Evolutionary conservation across 1,284 basidiomycete species (phyloP), one percentile per base, ranked within the genome.

Genomic region (Austropuccinia psidii): DNA sequence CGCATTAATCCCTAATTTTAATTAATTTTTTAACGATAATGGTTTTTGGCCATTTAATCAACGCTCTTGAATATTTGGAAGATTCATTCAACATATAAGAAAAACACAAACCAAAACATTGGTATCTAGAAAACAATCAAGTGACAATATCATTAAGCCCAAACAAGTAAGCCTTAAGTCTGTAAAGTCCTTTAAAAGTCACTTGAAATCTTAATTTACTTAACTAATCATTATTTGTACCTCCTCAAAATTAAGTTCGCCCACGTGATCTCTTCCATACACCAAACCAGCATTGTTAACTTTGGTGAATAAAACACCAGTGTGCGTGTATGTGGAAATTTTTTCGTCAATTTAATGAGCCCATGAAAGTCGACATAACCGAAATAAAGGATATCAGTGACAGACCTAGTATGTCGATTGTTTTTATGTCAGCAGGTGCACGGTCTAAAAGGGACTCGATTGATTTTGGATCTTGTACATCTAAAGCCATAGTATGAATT

Each of bases 321-420:
- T 8, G 6, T 50, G 21, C 21, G 1, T 29, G 15, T 13, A 39
- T 27, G 21, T 17, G n/a, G 24, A 33, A 69, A 68, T 50, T 31
- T 84, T 83, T 41, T 90, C 87, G n/a, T 81, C 82, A 77, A 86
- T n/a, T n/a, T n/a, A n/a, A n/a, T n/a, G n/a, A n/a, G n/a, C n/a
- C 83, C 49, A 91, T 83, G 8, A 91, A 81, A 77, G 91, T 91
- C 27, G 89, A 86, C 64, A 90, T 90, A 61, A 75, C 13, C 50
- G 60, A 62, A 9, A 54, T 57, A 4, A 62, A 39, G 21, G 54
- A 2, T 1, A 54, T 47, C 52, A 19, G 55, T 54, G 11, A 50
- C 69, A 19, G 43, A 73, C 19, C 65, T 50, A 58, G 52, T 13
- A 55, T 47, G 55, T 39, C 76, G 35, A 70, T 72, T 45, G 62